Evolutionary conservation across 2,329 filamentous ascomycete genomes (phyloP).

Genomic region (Penicillium oxalicum): DNA sequence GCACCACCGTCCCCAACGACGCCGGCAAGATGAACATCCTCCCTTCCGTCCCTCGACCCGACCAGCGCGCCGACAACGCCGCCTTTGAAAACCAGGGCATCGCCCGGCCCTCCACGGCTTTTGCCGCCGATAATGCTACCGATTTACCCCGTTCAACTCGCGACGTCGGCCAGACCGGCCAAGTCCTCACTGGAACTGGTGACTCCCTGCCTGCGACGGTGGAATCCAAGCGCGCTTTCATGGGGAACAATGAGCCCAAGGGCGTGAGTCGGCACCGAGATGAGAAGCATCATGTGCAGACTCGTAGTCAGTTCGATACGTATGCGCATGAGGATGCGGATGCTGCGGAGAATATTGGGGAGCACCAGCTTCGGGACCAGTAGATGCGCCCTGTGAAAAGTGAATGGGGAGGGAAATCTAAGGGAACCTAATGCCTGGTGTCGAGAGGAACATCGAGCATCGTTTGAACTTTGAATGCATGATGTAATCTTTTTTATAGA

Average conservation of each 20-base stretch:
- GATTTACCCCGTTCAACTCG: conserved; percentile 40
- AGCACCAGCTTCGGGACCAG: conserved; percentile 26
- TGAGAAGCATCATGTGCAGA: conserved; percentile 36
- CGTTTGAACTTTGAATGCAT: no score
- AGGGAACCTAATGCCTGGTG: no score
- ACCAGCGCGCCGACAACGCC: conserved; percentile 35
- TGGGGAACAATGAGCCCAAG: conserved; percentile 28
- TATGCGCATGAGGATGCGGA: conserved; percentile 34
- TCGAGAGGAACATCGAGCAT: no score
- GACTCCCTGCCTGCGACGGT: conserved; percentile 33
- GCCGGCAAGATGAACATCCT: conserved; percentile 42
- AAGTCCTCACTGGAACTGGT: conserved; percentile 40
- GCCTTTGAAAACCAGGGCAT: conserved; percentile 33
- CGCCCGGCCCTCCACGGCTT: conserved; percentile 32
- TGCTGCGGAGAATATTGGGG: conserved; percentile 25
- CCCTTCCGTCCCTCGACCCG: conserved; percentile 45
- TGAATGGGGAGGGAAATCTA: no score
- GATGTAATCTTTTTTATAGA: no score
- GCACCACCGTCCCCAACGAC: conserved; percentile 42
- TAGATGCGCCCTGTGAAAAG: not conserved
- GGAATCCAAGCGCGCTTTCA: conserved; percentile 31
- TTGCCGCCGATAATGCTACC: conserved; percentile 44
- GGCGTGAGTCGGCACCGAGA: conserved; percentile 35
- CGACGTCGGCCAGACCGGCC: conserved; percentile 32
- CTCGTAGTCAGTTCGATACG: conserved; percentile 33